Evolutionary conservation across 805 yeast genomes (phyloP), one percentile per base, ranked within the genome.

Genomic region (Pichia exigua): DNA sequence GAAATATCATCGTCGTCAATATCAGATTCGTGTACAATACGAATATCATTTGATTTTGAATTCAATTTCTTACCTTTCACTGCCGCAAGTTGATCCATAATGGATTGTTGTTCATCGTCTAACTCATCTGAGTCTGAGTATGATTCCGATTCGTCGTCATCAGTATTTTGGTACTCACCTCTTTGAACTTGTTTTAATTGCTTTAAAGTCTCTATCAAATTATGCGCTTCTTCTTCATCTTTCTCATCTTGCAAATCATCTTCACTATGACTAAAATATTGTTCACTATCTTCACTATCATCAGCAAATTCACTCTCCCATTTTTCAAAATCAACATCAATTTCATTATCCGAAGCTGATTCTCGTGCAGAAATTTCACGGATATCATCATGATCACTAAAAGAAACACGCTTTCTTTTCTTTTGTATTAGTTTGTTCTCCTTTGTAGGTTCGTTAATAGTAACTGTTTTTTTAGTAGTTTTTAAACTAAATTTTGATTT

Each of bases 81-180:
- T n/a, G 35, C 35, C 12, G 35, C 35, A 30, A 30, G 35, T n/a
- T 30, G 35, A n/a, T 30, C 13, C 35, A 30, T 30, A 3, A 30
- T 13, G 3, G n/a, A 11, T 30, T 30, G n/a, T 30, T 30, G 52
- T 3, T 44, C 45, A 12, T 47, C 49, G n/a, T 51, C 53, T 10
- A 52, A 42, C n/a, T 48, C 48, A 1, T 45, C 48, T 18, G 45
- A 43, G 10, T 38, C 46, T 42, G 24, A 4, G 7, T 45, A 53
- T 1, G 53, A 69, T 21, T 61, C 64, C 17, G 48, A 51, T 21
- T 48, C 57, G 9, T 52, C 57, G 15, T 45, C 51, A 21, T 38
- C 21, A 2, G 39, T 35, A 35, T 35, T 35, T 35, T 35, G 39
- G 38, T 44, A 27, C 24, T 51, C 55, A 38, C 54, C 57, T 15